These are phyloP conservation scores for Trypanosomatidae sp. DNA, from an alignment of 208 protist species.

Conservation along the genomic window DNA sequence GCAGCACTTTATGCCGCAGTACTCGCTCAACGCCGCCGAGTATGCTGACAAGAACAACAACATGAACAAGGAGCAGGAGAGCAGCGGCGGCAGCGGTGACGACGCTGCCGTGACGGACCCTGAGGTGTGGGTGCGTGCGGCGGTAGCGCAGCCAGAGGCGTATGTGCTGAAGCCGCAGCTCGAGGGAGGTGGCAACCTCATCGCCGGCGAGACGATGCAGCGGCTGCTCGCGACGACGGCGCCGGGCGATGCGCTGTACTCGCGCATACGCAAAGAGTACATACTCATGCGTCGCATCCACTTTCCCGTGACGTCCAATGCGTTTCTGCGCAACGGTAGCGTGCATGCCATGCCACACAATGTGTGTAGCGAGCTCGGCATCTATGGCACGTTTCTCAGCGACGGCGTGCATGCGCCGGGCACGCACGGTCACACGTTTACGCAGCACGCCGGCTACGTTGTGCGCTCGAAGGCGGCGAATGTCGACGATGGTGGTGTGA, in stretches of 20 bases:
- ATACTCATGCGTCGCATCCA: constrained; percentile 87
- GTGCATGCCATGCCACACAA: constrained; percentile 35
- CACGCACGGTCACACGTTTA: constrained; percentile 8
- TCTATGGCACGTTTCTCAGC: constrained; percentile 69
- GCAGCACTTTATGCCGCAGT: constrained; percentile 77
- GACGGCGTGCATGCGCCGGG: constrained; percentile 2
- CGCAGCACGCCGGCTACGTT: constrained; percentile 75
- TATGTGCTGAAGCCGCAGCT: constrained; percentile 95
- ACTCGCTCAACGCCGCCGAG: constrained; percentile 72
- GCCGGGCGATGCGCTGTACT: constrained; percentile 14
- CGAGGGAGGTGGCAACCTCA: constrained; percentile 91
- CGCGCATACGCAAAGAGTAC: constrained; percentile 60
- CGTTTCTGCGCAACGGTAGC: constrained; percentile 37
- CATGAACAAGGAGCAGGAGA: constrained; percentile 4
- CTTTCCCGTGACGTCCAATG: constrained; percentile 25
- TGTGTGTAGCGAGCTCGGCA: constrained; percentile 80
- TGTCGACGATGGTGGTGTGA: constrained; percentile 90
- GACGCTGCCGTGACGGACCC: constrained; percentile 7
- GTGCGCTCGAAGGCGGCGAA: constrained; percentile 86
- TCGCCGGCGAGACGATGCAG: constrained; percentile 66
- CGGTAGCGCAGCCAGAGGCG: constrained; percentile 38
- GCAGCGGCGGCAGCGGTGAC: constrained; percentile 3
- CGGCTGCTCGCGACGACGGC: constrained; percentile 17
- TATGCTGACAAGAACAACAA: constrained; percentile 10
- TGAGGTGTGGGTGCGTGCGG: constrained; percentile 49